Conservation (phyloP, 805 yeast genomes). For the Yarrowia keelungensis region DNA sequence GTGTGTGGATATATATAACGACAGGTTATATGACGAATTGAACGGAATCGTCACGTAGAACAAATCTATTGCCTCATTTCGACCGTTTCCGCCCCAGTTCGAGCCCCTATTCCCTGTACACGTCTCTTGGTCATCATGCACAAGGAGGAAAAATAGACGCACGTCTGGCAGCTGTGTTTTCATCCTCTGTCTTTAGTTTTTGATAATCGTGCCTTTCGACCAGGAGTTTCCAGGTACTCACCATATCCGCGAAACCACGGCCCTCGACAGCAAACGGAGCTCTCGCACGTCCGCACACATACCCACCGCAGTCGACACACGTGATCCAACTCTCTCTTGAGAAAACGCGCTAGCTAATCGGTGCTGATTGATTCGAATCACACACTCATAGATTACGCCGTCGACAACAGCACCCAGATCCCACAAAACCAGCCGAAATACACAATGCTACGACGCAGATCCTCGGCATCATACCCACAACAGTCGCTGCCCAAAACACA, state of each 20-base stretch:
- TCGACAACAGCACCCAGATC: neutral
- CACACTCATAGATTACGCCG: too few species aligned
- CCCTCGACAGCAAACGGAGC: neutral
- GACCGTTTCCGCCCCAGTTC: too few species aligned
- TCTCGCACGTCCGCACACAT: too few species aligned
- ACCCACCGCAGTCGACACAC: neutral
- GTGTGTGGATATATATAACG: too few species aligned
- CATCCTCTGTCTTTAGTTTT: conserved; percentile 20
- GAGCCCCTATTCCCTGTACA: too few species aligned
- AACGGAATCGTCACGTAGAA: too few species aligned
- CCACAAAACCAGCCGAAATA: neutral
- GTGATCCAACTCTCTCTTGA: neutral
- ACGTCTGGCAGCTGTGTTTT: conserved; percentile 29
- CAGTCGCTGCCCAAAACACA: conserved; percentile 27
- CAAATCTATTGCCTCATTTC: too few species aligned
- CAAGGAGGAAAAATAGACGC: conserved; percentile 25
- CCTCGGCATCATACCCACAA: conserved; percentile 33
- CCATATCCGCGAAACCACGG: conserved; percentile 6
- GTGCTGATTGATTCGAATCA: neutral
- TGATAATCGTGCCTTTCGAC: conserved; percentile 7
- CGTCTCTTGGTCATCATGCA: conserved; percentile 18
- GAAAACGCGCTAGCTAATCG: neutral
- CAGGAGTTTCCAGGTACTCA: conserved; percentile 1
- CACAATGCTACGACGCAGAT: conserved; percentile 37
- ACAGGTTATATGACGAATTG: too few species aligned